Evolutionary conservation across 1,284 basidiomycete genomes (phyloP), one percentile per base, ranked within the genome.

Genomic region (Leccinum subrobustum): DNA sequence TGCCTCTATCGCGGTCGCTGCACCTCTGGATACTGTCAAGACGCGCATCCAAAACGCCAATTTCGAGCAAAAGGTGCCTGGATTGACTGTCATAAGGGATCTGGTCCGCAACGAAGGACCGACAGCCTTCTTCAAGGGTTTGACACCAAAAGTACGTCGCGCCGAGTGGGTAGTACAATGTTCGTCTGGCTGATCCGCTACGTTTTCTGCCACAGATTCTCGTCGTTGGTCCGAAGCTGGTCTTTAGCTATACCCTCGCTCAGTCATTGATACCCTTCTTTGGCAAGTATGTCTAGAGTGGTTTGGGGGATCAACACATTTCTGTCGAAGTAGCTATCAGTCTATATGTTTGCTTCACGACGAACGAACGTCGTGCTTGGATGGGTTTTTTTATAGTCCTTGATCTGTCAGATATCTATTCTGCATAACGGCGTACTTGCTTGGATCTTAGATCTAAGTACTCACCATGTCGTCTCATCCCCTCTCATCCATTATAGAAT

Each of bases 41-140:
- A 96, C 95, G 27, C 90, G 95, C 52, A 97, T 98, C 66, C 96
- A 98, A 76, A 98, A 98, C 76, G 95, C 95, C 65, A 97, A 98
- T 83, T 99, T 99, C 73, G 93, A 96, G 79, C 84, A 82, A 59
- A 94, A 95, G 73, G 92, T 90, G n/a, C 84, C 87, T 42, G 96
- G 97, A n/a, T 70, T 91, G 56, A 87, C 87, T 1, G 92, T 98
- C 59, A 81, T 98, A 65, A 88, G 85, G 73, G 96, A 98, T 51
- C 83, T 99, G 69, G 75, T 98, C 73, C 89, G 86, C 76, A 86
- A 93, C 64, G 96, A 99, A 77, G 96, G 96, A 37, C 59, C 81
- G 6, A 72, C 77, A 0, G 93, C 94, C n/a, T 92, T 98, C 77
- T 98, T 99, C 85, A 98, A 99, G 81, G 96, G 96, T 42, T 79